Conservation (phyloP, 2,329 filamentous ascomycete species). For the Xylariaceae sp. region DNA sequence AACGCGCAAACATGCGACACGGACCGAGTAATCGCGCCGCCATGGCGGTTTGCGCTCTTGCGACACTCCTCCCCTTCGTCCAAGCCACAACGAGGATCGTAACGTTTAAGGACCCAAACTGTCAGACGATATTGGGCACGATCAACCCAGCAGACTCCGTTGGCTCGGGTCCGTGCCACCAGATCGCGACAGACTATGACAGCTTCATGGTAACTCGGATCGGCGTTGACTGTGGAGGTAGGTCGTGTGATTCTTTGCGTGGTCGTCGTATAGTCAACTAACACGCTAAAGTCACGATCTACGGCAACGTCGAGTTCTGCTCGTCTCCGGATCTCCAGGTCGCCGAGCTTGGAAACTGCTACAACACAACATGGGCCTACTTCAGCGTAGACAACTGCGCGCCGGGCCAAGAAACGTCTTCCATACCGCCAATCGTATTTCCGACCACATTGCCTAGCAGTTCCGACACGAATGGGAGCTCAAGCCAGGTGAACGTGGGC, state of each 20-base stretch:
- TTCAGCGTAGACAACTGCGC: conserved; percentile 15
- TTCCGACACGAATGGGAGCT: background rate
- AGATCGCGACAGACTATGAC: background rate
- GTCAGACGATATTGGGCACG: background rate
- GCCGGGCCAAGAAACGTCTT: background rate
- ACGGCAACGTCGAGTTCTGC: conserved; percentile 10
- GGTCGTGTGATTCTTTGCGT: background rate
- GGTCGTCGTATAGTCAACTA: background rate
- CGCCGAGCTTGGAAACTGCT: conserved; percentile 8
- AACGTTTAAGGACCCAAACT: background rate
- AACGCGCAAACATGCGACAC: background rate
- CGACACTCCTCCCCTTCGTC: background rate
- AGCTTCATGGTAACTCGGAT: background rate
- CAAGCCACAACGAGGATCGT: background rate
- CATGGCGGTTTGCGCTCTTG: background rate
- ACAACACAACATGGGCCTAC: conserved; percentile 14
- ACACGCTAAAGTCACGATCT: conserved; percentile 10
- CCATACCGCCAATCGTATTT: background rate
- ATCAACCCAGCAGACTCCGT: background rate
- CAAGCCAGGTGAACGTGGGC: conserved; percentile 4
- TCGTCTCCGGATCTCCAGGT: conserved; percentile 10
- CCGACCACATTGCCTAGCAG: background rate
- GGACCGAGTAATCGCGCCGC: background rate
- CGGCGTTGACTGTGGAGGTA: background rate
- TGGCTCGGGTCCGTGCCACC: background rate